Evolutionary conservation across 208 protist genomes (phyloP).

Genomic region (Balamuthia mandrillaris): DNA sequence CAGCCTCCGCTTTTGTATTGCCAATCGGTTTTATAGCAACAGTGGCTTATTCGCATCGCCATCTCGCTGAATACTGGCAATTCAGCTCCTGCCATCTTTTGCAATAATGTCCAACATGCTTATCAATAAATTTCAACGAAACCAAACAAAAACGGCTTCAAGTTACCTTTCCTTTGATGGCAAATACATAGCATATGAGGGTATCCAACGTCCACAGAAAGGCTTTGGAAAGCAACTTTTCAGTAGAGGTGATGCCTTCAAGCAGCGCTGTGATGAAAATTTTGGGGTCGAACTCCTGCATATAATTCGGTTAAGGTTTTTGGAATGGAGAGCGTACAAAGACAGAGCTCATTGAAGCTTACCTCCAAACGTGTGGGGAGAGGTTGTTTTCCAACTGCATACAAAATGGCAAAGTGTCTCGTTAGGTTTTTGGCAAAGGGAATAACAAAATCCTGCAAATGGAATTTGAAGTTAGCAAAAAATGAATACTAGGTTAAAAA

Average conservation of each 20-base stretch:
- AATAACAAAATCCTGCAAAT: constrained; percentile 14
- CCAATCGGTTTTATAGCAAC: constrained; percentile 40
- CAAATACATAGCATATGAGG: too few relatives aligned
- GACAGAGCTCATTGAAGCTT: background rate
- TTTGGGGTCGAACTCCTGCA: constrained; percentile 39
- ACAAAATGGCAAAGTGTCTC: constrained; percentile 29
- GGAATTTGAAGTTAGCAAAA: constrained; percentile 21
- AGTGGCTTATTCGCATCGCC: background rate
- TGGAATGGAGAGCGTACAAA: background rate
- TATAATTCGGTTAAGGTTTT: background rate
- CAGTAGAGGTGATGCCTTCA: background rate
- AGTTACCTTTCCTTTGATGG: too few relatives aligned
- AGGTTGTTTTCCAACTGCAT: background rate
- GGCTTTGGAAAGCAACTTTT: too few relatives aligned
- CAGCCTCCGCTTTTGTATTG: constrained; percentile 40
- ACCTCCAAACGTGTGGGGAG: background rate
- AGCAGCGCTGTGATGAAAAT: constrained; percentile 19
- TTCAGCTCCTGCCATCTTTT: background rate
- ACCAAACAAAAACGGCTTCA: too few relatives aligned
- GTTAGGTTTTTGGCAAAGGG: background rate
- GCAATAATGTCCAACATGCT: too few relatives aligned
- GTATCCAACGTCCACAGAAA: too few relatives aligned
- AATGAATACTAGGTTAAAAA: background rate
- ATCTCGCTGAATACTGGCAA: constrained; percentile 6
- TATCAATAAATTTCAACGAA: too few relatives aligned